Conservation (phyloP, 768 basidiomycete species). For the Pleurotus ostreatus region DNA sequence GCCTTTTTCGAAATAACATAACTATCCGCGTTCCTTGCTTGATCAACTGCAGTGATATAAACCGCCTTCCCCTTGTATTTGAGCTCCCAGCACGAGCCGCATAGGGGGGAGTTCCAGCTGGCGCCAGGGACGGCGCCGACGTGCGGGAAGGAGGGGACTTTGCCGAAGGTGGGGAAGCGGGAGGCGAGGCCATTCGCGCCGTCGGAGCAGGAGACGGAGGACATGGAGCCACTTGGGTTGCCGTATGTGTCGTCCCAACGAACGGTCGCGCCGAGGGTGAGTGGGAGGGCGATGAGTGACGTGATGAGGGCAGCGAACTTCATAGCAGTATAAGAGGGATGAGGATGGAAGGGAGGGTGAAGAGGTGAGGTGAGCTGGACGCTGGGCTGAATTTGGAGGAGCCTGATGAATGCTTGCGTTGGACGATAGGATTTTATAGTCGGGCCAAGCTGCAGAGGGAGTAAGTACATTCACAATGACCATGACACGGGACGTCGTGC, state of each 20-base stretch:
- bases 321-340: slow-evolving; percentile 8
- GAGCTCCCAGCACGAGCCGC: slow-evolving; percentile 60
- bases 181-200: slow-evolving; percentile 48
- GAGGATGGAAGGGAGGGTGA: not conserved
- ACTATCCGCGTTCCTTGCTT: slow-evolving; percentile 28
- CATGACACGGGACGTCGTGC: not conserved
- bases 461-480: not conserved
- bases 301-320: slow-evolving; percentile 13
- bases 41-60: slow-evolving; percentile 50
- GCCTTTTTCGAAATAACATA: slow-evolving; percentile 49
- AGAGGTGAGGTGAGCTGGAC: not conserved
- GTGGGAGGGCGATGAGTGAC: slow-evolving; percentile 17
- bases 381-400: not conserved
- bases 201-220: slow-evolving; percentile 40
- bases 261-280: slow-evolving; percentile 23
- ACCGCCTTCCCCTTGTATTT: slow-evolving; percentile 40
- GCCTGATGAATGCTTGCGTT: not conserved
- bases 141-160: slow-evolving; percentile 53
- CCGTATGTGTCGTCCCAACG: slow-evolving; percentile 52
- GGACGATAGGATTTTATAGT: not conserved
- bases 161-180: slow-evolving; percentile 44
- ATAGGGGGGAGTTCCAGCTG: slow-evolving; percentile 47
- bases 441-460: not conserved
- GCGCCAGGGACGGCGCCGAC: slow-evolving; percentile 50
- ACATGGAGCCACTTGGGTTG: slow-evolving; percentile 31